These are phyloP conservation scores for Chimonanthus praecox DNA, from an alignment of 164 flowering plant genomes.

Conservation along the genomic window DNA sequence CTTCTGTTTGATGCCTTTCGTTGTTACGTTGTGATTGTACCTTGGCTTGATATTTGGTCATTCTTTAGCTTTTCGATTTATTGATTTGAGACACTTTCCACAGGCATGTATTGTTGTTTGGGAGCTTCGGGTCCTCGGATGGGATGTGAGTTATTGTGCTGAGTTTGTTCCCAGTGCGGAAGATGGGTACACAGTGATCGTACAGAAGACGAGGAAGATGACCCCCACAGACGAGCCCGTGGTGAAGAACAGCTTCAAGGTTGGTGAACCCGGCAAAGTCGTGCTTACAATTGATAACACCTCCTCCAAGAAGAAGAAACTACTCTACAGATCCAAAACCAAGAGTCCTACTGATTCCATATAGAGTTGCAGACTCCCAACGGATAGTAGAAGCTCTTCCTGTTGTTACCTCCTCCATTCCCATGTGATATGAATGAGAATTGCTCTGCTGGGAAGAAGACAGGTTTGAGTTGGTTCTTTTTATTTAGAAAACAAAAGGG, in stretches of 20 bases:
- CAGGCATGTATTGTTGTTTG: constrained; percentile 54
- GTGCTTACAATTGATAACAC: constrained; percentile 72
- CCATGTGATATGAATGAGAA: too few relatives aligned
- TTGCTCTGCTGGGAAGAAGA: neutral
- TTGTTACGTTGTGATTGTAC: neutral
- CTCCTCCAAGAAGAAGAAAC: constrained; percentile 86
- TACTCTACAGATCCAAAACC: constrained; percentile 75
- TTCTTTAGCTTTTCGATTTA: too few relatives aligned
- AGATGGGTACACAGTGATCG: constrained; percentile 66
- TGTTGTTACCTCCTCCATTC: neutral
- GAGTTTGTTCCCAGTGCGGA: constrained; percentile 66
- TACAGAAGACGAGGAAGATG: constrained; percentile 61
- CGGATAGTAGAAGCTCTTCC: neutral
- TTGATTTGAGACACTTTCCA: neutral
- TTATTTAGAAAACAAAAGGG: neutral
- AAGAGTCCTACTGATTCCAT: constrained; percentile 31
- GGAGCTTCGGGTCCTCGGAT: constrained; percentile 77
- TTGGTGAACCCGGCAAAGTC: constrained; percentile 66
- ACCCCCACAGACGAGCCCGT: constrained; percentile 53
- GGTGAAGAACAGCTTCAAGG: constrained; percentile 53
- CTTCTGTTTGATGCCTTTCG: neutral
- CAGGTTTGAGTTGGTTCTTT: neutral
- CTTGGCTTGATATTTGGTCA: neutral
- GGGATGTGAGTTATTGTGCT: constrained; percentile 75
- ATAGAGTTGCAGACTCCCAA: neutral